These are phyloP conservation scores for Geum urbanum DNA, from an alignment of 306 rosid genomes.

Conservation along the genomic window DNA sequence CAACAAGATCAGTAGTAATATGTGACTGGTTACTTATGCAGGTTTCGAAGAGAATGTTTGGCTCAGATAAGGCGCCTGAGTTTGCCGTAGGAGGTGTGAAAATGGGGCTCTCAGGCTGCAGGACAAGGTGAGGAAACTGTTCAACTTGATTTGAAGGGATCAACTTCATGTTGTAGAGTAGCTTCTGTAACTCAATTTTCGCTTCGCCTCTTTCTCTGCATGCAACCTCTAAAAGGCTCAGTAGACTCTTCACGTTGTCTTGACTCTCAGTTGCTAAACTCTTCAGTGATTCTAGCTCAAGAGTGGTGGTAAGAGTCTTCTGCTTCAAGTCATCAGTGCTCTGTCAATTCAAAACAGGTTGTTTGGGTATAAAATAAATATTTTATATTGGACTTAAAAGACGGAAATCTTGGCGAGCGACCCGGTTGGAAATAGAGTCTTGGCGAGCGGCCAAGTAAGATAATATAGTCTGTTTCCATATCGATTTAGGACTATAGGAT, in stretches of 20 bases:
- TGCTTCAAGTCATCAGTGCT: constrained; percentile 42
- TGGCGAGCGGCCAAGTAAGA: too few species aligned
- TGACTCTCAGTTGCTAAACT: constrained; percentile 32
- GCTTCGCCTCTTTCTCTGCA: constrained; percentile 63
- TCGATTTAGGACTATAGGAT: too few species aligned
- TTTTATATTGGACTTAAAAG: too few species aligned
- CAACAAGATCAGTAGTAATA: constrained; percentile 47
- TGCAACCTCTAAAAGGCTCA: constrained; percentile 35
- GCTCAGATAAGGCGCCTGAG: constrained; percentile 31
- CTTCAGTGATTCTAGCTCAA: constrained; percentile 38
- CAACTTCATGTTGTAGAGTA: constrained; percentile 22
- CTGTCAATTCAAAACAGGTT: constrained; percentile 33
- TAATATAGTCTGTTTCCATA: too few species aligned
- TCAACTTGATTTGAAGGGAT: constrained; percentile 17
- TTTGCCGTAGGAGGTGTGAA: constrained; percentile 46
- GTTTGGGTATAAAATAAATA: too few species aligned
- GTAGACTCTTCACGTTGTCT: constrained; percentile 28
- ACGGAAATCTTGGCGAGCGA: too few species aligned
- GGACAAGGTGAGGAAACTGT: constrained; percentile 12
- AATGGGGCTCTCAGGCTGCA: constrained; percentile 29
- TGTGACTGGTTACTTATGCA: constrained; percentile 28
- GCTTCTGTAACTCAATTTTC: constrained; percentile 38
- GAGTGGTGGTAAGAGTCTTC: constrained; percentile 27
- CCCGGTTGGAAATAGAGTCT: too few species aligned
- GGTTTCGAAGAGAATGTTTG: constrained; percentile 38